These are phyloP conservation scores for Nicotiana tomentosiformis DNA, from an alignment of 257 asterid species.

Conservation along the genomic window DNA sequence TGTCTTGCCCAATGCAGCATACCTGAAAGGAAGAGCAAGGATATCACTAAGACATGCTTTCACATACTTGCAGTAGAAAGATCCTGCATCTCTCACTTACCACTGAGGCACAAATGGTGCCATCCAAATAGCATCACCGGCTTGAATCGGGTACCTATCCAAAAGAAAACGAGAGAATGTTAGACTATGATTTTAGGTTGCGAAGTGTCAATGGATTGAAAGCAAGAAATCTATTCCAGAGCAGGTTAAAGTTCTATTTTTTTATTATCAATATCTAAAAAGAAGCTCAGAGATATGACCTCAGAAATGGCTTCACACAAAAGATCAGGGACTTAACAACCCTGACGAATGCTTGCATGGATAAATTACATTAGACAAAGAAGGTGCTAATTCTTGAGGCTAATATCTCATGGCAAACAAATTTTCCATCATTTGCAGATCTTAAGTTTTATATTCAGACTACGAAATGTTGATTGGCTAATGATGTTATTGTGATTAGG, in stretches of 20 bases:
- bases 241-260: not conserved
- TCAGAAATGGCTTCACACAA: not conserved
- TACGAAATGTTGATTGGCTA: not conserved
- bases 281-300: not conserved
- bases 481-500: not conserved
- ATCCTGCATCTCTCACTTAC: constrained; percentile 34
- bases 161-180: constrained; percentile 2
- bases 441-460: not conserved
- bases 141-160: constrained; percentile 88
- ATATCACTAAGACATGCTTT: not conserved
- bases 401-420: not conserved
- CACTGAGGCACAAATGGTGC: constrained; percentile 98
- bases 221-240: not conserved
- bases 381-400: not conserved
- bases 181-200: not conserved
- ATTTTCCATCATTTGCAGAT: not conserved
- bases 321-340: not conserved
- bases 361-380: not conserved
- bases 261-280: not conserved
- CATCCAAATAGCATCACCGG: constrained; percentile 97
- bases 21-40: constrained; percentile 44
- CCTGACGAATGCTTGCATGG: not conserved
- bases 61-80: not conserved
- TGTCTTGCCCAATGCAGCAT: constrained; percentile 87
- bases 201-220: not conserved